Evolutionary conservation across 257 asterid species (phyloP), one percentile per base, ranked within the genome.

Genomic region (Thymus mandschuricus): DNA sequence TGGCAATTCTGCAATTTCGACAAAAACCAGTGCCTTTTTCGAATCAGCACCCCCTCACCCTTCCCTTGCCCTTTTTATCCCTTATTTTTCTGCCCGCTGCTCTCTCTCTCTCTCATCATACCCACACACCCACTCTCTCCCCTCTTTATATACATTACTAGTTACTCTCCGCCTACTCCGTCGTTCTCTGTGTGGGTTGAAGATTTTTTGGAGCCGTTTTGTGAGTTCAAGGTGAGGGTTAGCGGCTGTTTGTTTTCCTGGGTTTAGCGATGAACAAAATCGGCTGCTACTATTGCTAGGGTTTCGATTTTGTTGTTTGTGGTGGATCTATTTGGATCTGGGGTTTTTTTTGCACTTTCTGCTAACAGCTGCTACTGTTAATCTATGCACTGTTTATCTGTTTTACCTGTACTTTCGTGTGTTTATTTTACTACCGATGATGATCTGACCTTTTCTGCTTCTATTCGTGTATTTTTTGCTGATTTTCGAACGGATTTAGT

Each of bases 251-350:
- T 21, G 21, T 21, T 13, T 58, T 41, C 29, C 43, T 11, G 63
- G 66, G 69, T 67, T 74, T 70, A 73, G 11, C 10, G 59, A 61
- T 21, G 70, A 41, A 35, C 21, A 33, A 40, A 62, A 3, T 48
- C 12, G 62, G 11, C 41, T 62, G 52, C 21, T 31, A 69, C 30
- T 68, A 63, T 67, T 57, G 61, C 21, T 65, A 35, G 51, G 78
- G 72, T 67, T 55, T 63, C 4, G 15, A 52, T 33, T 12, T 2
- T 15, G 40, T 60, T 30, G 52, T 61, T 58, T 58, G 27, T 33
- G 45, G 45, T 6, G 70, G 71, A 74, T 78, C 73, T 64, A 49
- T 60, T 43, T 74, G 73, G 82, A 78, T 78, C 82, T 78, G 75
- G 55, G 69, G n/a, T 10, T 71, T 58, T 71, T 58, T 68, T 15